These are phyloP conservation scores for Pythium sp. DNA, from an alignment of 352 stramenopile species.

Conservation along the genomic window DNA sequence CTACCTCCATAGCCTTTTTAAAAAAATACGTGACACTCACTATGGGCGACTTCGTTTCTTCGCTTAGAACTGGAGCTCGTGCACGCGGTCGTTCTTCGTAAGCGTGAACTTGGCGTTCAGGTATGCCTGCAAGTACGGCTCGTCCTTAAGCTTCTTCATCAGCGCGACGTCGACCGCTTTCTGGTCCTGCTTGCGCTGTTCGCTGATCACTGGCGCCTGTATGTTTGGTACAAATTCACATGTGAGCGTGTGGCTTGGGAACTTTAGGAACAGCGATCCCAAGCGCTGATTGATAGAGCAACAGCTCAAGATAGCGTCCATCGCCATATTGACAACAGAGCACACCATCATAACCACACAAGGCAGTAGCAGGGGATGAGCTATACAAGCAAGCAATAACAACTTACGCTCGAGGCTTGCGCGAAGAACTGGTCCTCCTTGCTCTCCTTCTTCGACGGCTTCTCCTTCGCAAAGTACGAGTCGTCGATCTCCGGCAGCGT, in stretches of 20 bases:
- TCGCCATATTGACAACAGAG: neutral
- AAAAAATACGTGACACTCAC: neutral
- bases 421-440: conserved; percentile 98
- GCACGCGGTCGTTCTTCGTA: conserved; percentile 95
- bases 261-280: conserved; percentile 89
- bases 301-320: neutral
- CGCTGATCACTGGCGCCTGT: conserved; percentile 91
- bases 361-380: neutral
- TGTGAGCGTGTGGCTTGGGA: conserved; percentile 46
- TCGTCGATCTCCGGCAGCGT: conserved; percentile 94
- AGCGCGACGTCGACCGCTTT: conserved; percentile 95
- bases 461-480: conserved; percentile 96
- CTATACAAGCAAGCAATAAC: neutral
- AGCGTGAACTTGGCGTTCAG: conserved; percentile 98
- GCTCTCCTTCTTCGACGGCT: conserved; percentile 82
- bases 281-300: conserved; percentile 67
- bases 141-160: conserved; percentile 81
- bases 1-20: neutral
- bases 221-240: neutral
- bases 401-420: conserved; percentile 82
- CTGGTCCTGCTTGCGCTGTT: conserved; percentile 98
- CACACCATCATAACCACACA: neutral
- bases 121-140: conserved; percentile 97
- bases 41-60: neutral
- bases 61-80: conserved; percentile 99